Evolutionary conservation across 768 basidiomycete genomes (phyloP), one percentile per base, ranked within the genome.

Genomic region (Brasilioporus rufonigricans): DNA sequence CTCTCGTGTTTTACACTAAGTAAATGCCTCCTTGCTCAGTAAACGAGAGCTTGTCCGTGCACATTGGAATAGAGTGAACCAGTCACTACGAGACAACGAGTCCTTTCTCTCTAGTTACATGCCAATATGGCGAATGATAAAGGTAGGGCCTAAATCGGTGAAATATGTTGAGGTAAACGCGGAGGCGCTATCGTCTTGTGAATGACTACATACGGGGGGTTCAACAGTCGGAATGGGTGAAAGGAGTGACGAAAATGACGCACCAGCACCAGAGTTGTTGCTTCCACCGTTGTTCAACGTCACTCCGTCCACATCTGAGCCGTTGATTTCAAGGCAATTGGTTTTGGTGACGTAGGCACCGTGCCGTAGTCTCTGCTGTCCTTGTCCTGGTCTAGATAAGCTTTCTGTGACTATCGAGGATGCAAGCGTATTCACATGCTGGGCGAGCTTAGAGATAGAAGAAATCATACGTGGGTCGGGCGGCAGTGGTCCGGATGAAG

Each of bases 201-300:
- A 45, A 45, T 31, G 44, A 45, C 44, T 45, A 19, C 18, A 13
- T 43, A 9, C 23, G 5, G 3, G 0, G 26, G 16, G 8, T 31
- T 9, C n/a, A 13, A 31, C 29, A 10, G 29, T 45, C 29, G 21
- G 44, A 18, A n/a, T 6, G 26, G 14, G 9, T n/a, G 16, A 11
- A 44, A 26, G 16, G 11, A 18, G 35, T 2, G 19, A 21, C 7
- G 38, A 41, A 41, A 29, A 41, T 2, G 21, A 57, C 62, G n/a
- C 8, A 63, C 62, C 56, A 23, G 55, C 50, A 10, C 62, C 62
- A 31, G 48, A 16, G 9, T 55, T 55, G 1, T 49, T 21, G 18
- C 1, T 12, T 19, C 50, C 53, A 12, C 48, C 48, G 32, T 41
- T 51, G 33, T 63, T 57, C 43, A 63, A 5, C 12, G 61, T 63